phyloP scores from a whole-genome alignment of 768 basidiomycete genomes.

The Cyclocybe aegerita region DNA sequence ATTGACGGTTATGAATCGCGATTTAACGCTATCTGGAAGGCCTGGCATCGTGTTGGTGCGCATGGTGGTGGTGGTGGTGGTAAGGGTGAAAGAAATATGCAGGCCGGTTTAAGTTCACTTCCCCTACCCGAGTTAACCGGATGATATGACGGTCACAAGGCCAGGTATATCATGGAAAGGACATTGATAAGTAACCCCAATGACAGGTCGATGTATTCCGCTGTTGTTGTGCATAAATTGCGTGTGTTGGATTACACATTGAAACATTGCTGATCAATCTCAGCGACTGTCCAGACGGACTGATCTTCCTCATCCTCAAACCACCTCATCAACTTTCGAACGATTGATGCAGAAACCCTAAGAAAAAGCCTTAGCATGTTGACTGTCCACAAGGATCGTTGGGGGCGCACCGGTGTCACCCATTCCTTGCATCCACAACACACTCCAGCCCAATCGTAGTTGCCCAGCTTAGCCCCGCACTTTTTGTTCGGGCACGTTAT shows the following conservation, averaged over 20 bases:
- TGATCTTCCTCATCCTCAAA: conserved; percentile 13
- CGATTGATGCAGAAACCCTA: conserved; percentile 67
- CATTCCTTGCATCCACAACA: conserved; percentile 90
- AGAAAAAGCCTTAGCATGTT: not conserved
- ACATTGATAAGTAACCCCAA: no score
- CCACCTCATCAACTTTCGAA: conserved; percentile 68
- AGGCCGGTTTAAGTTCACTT: no score
- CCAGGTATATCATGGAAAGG: no score
- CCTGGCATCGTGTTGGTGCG: not conserved
- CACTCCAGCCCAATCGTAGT: conserved; percentile 96
- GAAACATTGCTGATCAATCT: no score
- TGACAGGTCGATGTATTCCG: no score
- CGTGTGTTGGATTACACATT: no score
- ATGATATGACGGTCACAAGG: no score
- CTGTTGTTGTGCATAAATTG: no score
- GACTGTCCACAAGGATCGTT: not conserved
- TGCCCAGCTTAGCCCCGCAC: conserved; percentile 89
- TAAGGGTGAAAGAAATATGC: no score
- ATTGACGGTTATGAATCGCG: conserved; percentile 39
- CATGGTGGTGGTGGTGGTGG: not conserved
- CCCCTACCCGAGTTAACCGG: no score
- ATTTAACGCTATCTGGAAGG: conserved; percentile 31
- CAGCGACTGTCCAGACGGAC: not conserved
- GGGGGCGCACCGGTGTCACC: conserved; percentile 78
- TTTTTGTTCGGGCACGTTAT: conserved; percentile 91